Evolutionary conservation across 306 rosid genomes (phyloP).

Genomic region (Gastrolobium bilobum): DNA sequence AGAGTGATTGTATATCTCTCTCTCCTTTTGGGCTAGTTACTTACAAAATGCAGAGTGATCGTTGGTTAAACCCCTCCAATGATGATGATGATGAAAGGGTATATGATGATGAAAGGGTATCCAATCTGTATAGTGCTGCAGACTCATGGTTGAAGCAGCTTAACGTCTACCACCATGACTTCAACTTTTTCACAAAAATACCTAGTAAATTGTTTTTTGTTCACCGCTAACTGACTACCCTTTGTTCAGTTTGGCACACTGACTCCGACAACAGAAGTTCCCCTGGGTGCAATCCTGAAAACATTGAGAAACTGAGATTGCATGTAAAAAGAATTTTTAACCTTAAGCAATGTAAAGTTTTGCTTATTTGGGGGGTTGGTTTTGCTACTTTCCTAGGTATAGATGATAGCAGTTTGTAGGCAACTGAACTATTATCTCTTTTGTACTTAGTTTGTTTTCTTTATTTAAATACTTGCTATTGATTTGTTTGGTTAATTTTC

Average conservation of each 20-base stretch:
- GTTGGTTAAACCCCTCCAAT: conserved; percentile 59
- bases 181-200: conserved; percentile 62
- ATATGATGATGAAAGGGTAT: conserved; percentile 45
- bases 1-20: conserved; percentile 46
- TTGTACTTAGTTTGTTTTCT: conserved; percentile 28
- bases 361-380: background rate
- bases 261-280: conserved; percentile 40
- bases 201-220: conserved; percentile 44
- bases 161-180: conserved; percentile 68
- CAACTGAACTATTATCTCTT: background rate
- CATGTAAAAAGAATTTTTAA: conserved; percentile 34
- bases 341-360: conserved; percentile 21
- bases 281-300: conserved; percentile 24
- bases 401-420: conserved; percentile 8
- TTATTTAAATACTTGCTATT: background rate
- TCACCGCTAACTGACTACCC: conserved; percentile 3
- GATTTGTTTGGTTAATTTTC: conserved; percentile 4
- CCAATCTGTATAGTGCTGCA: conserved; percentile 59
- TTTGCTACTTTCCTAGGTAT: conserved; percentile 33
- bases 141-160: conserved; percentile 87
- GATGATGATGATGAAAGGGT: conserved; percentile 41
- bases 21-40: conserved; percentile 73
- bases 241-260: conserved; percentile 20
- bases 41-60: conserved; percentile 65
- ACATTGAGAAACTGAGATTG: conserved; percentile 34